Base-by-base conservation (phyloP, 495 filamentous ascomycete species). In the Xylaria cubensis region DNA sequence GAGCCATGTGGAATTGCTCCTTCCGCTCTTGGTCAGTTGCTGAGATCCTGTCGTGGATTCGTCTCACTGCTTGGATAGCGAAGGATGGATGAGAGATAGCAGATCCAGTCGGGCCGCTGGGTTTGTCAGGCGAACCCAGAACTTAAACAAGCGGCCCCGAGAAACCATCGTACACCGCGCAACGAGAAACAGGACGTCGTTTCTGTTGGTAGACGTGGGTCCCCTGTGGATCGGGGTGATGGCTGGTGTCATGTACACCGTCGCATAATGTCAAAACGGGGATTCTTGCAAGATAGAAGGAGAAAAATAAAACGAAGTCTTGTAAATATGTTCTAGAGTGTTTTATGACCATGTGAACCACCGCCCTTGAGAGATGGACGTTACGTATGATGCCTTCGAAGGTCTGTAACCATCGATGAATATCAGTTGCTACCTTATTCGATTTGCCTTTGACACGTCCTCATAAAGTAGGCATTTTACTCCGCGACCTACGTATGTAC, bases 221-320 rank as follows among this genome's bases (percentile, higher is more conserved):
- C 24, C 41, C 44, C 42, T n/a, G 2, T 55, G 17, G 6, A 19
- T 34, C 5, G 34, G 48, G 24, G n/a, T 39, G 44, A 53, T 44
- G 41, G 39, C 24, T 42, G 15, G 26, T 32, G 53, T 26, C 50
- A 53, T 36, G 64, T 62, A 55, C 21, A 15, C 21, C 21, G 44
- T 12, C 17, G 12, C 34, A 32, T 44, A 26, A 67, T 7, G 26
- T 55, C 21, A 67, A 67, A 67, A 67, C 15, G 29, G 65, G n/a
- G 65, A 9, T 42, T 67, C 39, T 41, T 67, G 65, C n/a, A 42
- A 36, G 50, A 51, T 3, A 51, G 64, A 32, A 21, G 15, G 3
- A 53, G n/a, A 21, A 36, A 67, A 50, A 56, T 26, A 29, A 46
- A 19, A 42, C 13, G 0, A 63, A 51, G 19, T 2, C 17, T n/a